phyloP scores from a whole-genome alignment of 176 grass and related monocot species.

The Echinochloa phyllopogon region DNA sequence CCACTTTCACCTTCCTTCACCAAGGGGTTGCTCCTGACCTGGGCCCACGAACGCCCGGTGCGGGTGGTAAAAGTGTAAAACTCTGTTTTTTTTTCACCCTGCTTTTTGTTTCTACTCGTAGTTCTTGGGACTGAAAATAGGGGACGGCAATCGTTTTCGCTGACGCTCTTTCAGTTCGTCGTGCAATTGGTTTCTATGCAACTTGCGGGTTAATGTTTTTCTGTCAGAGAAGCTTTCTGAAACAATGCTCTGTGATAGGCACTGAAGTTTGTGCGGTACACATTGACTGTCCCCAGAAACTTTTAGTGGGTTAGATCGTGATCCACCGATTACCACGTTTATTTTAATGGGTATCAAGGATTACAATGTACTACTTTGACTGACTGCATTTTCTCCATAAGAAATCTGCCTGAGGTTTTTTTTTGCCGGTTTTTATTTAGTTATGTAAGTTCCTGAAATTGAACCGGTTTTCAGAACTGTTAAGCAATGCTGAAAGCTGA shows the following conservation, averaged over 20 bases:
- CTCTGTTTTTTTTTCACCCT: not conserved
- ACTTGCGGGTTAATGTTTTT: not conserved
- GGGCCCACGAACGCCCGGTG: not conserved
- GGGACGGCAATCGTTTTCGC: no score
- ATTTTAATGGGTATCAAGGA: not conserved
- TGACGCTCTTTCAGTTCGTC: not conserved
- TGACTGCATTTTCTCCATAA: not conserved
- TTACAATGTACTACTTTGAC: not conserved
- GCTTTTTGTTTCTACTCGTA: not conserved
- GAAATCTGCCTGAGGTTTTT: not conserved
- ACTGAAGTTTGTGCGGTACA: not conserved
- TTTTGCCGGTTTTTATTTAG: accelerated
- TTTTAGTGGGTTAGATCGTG: not conserved
- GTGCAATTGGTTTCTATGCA: not conserved
- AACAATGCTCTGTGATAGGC: not conserved
- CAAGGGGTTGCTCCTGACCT: not conserved
- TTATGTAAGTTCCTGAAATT: not conserved
- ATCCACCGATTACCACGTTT: not conserved
- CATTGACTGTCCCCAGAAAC: not conserved
- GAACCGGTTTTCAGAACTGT: not conserved
- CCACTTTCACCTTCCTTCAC: not conserved
- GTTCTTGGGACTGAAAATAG: not conserved
- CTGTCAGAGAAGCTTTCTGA: no score
- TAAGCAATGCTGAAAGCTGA: not conserved
- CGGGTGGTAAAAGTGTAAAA: conserved; percentile 9